Conservation (phyloP, 768 basidiomycete genomes). For the Gymnopilus junonius region DNA sequence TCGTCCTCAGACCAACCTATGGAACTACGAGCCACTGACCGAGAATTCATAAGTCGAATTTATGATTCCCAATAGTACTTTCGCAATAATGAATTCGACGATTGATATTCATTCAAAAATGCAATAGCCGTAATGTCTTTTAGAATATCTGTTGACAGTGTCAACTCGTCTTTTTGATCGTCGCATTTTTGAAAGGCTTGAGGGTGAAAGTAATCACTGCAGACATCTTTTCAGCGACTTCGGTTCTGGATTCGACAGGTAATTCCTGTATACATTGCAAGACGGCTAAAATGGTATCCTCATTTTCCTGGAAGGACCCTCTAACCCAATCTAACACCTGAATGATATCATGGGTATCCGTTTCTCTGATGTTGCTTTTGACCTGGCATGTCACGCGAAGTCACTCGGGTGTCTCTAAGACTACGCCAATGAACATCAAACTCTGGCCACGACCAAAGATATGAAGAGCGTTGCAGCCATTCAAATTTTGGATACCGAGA, state of each 20-base stretch:
- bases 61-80: conserved; percentile 14
- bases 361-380: background rate
- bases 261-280: conserved; percentile 10
- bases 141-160: background rate
- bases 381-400: background rate
- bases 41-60: conserved; percentile 10
- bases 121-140: conserved; percentile 5
- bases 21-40: background rate
- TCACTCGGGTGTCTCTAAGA: background rate
- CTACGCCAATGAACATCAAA: conserved; percentile 13
- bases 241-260: background rate
- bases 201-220: background rate
- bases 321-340: conserved; percentile 11
- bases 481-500: background rate
- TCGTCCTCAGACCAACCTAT: background rate
- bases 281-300: conserved; percentile 3
- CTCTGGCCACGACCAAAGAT: conserved; percentile 7
- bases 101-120: conserved; percentile 7
- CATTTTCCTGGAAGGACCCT: background rate
- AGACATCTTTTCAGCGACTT: conserved; percentile 8
- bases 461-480: conserved; percentile 5
- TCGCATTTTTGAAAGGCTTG: background rate
- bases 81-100: background rate
- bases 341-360: background rate
- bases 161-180: background rate